These are phyloP conservation scores for Fusarium succisae DNA, from an alignment of 2,329 filamentous ascomycete species.

Conservation along the genomic window DNA sequence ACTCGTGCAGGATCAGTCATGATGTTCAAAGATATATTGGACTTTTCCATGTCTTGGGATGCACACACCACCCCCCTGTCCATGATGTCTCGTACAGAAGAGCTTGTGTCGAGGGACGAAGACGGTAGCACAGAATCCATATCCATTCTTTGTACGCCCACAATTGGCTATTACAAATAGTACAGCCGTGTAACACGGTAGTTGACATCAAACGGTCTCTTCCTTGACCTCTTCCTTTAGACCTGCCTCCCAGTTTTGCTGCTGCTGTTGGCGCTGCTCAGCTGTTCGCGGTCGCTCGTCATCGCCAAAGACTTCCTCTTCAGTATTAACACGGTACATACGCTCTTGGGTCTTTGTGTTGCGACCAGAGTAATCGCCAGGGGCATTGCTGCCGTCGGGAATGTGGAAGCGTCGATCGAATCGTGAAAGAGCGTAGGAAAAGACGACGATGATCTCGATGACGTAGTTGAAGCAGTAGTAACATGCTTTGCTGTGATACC, in stretches of 20 bases:
- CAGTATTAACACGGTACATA: conserved; percentile 32
- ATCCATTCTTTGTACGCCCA: background rate
- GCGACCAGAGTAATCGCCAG: conserved; percentile 58
- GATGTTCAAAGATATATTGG: background rate
- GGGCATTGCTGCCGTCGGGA: conserved; percentile 72
- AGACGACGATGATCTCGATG: conserved; percentile 76
- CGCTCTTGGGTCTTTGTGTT: conserved; percentile 14
- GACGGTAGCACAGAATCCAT: background rate
- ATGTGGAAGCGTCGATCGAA: conserved; percentile 81
- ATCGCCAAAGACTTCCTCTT: conserved; percentile 40
- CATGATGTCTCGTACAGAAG: background rate
- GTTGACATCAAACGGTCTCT: conserved; percentile 29
- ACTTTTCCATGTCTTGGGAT: background rate
- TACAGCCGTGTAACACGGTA: background rate
- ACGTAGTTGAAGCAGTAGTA: conserved; percentile 85
- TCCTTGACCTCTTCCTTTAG: conserved; percentile 31
- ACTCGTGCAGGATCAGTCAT: background rate
- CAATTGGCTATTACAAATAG: conserved; percentile 2
- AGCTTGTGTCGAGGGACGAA: background rate
- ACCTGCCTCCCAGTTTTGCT: conserved; percentile 32
- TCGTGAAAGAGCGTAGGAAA: conserved; percentile 71
- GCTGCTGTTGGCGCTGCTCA: conserved; percentile 25
- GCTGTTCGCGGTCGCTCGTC: conserved; percentile 35
- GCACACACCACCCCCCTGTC: background rate
- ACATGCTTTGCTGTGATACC: conserved; percentile 75